These are phyloP conservation scores for Paraphoma chrysanthemicola DNA, from an alignment of 2,329 filamentous ascomycete genomes.

Conservation along the genomic window DNA sequence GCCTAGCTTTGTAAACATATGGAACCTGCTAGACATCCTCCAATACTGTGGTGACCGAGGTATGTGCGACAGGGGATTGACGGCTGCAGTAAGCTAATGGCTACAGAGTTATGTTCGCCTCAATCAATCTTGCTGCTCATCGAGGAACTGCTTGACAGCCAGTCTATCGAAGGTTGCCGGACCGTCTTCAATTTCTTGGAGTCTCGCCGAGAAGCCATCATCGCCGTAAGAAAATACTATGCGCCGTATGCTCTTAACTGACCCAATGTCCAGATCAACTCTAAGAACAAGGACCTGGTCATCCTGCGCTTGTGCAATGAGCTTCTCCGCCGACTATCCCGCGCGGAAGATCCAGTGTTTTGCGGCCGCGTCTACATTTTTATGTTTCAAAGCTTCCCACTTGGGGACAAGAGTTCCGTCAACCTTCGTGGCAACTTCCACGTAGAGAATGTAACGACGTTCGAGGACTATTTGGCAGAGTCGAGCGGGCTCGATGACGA, in stretches of 20 bases:
- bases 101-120: conserved; percentile 68
- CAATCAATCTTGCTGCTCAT: conserved; percentile 88
- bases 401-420: conserved; percentile 96
- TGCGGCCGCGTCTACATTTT: conserved; percentile 98
- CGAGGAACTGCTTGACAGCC: conserved; percentile 93
- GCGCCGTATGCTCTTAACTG: conserved; percentile 24
- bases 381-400: conserved; percentile 95
- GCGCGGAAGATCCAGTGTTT: conserved; percentile 95
- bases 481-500: conserved; percentile 53
- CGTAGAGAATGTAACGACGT: conserved; percentile 89
- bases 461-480: conserved; percentile 64
- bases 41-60: conserved; percentile 84
- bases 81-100: conserved; percentile 8
- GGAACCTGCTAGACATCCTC: conserved; percentile 94
- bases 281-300: conserved; percentile 77
- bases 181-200: conserved; percentile 95
- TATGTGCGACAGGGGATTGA: conserved; percentile 52
- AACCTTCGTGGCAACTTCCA: conserved; percentile 97
- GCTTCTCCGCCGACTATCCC: conserved; percentile 87
- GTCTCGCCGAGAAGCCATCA: conserved; percentile 87
- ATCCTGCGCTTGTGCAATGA: conserved; percentile 97
- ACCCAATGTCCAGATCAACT: conserved; percentile 37
- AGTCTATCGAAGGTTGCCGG: conserved; percentile 90
- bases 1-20: conserved; percentile 80
- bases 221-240: conserved; percentile 62